Conservation (phyloP, 345 rosid species). For the Draba incana region DNA sequence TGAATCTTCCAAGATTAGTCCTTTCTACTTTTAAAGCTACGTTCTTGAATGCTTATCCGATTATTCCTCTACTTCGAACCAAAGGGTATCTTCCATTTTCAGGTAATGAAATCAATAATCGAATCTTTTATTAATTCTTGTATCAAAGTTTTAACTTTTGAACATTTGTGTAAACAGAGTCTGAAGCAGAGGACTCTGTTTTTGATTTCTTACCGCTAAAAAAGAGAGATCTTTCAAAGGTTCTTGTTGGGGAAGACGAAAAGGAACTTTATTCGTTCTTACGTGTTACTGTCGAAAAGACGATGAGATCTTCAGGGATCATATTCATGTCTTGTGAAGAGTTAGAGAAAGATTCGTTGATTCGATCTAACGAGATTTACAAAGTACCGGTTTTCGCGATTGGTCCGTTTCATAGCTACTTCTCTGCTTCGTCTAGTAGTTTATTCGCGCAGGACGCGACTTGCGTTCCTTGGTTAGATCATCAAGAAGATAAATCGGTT, state of each 20-base stretch:
- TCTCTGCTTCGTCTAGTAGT: conserved; percentile 42
- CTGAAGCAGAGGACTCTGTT: conserved; percentile 40
- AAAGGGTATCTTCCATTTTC: conserved; percentile 32
- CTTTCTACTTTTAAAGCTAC: conserved; percentile 39
- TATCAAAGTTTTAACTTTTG: background rate
- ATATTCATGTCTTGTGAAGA: conserved; percentile 72
- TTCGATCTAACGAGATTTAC: conserved; percentile 48
- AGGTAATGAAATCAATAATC: conserved; percentile 23
- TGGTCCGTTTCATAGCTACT: conserved; percentile 51
- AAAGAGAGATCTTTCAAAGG: conserved; percentile 35
- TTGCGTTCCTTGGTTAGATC: conserved; percentile 52
- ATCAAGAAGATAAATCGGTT: conserved; percentile 49
- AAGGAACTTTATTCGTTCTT: conserved; percentile 29
- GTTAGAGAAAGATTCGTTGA: conserved; percentile 54
- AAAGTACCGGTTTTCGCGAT: conserved; percentile 50
- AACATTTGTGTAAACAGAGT: conserved; percentile 23
- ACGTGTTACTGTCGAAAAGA: conserved; percentile 1
- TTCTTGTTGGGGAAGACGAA: conserved; percentile 16
- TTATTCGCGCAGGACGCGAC: conserved; percentile 46
- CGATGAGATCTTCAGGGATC: conserved; percentile 46
- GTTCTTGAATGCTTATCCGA: conserved; percentile 36
- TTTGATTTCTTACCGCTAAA: conserved; percentile 31
- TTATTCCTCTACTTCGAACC: conserved; percentile 31
- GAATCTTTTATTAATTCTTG: background rate
- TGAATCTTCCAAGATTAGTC: conserved; percentile 33